Evolutionary conservation across 805 yeast species (phyloP).

Genomic region (Ascoidea rubescens): DNA sequence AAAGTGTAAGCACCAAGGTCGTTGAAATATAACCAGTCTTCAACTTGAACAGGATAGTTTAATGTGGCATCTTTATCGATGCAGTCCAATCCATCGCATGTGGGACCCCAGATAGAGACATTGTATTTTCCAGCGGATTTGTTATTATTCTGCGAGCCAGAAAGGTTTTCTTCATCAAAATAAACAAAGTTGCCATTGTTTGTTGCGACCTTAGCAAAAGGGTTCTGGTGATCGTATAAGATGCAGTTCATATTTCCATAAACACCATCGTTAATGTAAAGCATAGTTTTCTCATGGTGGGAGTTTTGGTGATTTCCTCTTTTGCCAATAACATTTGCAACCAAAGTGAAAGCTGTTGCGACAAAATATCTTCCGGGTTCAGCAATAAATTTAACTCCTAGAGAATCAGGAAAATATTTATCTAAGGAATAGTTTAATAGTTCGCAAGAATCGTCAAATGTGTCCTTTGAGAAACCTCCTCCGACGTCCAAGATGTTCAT

Average conservation of each 20-base stretch:
- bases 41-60: conserved; percentile 51
- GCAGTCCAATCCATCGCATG: conserved; percentile 94
- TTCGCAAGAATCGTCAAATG: conserved; percentile 42
- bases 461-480: conserved; percentile 71
- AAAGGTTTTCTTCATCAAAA: conserved; percentile 13
- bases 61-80: conserved; percentile 40
- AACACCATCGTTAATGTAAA: conserved; percentile 88
- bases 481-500: conserved; percentile 71
- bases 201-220: conserved; percentile 52
- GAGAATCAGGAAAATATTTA: conserved; percentile 38
- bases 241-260: conserved; percentile 94
- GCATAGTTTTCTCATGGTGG: conserved; percentile 36
- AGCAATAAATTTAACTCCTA: conserved; percentile 48
- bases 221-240: conserved; percentile 80
- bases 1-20: conserved; percentile 85
- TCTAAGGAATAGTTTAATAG: conserved; percentile 44
- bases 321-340: conserved; percentile 75
- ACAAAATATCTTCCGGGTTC: conserved; percentile 92
- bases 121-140: neutral
- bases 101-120: conserved; percentile 93
- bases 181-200: conserved; percentile 35
- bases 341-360: conserved; percentile 74
- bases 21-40: conserved; percentile 87
- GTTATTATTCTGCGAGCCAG: conserved; percentile 11
- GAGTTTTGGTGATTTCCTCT: conserved; percentile 28